Evolutionary conservation across 371 early-diverging fungal genomes (phyloP), one percentile per base, ranked within the genome.

Genomic region (Mortierella sp.): DNA sequence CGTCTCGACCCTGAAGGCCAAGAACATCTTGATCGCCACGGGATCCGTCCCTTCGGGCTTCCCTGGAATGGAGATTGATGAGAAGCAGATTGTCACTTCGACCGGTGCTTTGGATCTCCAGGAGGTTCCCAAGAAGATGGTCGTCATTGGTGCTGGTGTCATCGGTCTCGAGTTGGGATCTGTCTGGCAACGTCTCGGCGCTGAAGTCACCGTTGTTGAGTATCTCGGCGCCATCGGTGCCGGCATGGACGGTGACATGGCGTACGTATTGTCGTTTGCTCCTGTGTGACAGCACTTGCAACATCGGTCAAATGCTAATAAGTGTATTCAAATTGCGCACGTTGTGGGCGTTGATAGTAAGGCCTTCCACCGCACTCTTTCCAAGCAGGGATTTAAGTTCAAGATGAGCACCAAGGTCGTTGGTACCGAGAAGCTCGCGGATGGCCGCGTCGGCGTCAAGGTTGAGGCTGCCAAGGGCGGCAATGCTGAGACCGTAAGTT

Each of bases 81-180:
- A 98, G 84, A 92, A 95, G 87, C 88, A 89, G 82, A 96, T 99
- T 64, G 94, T 99, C 48, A 94, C 95, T 50, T 97, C 98, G 23
- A 99, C 99, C 34, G 99, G 98, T 70, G 99, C 98, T 27, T 90
- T 99, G 64, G 91, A 95, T 19, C 87, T 98, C 51, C 83, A 90
- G 70, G 87, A 95, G 81, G 93, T 98, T 21, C 98, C 98, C 67
- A 92, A 97, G 86, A 96, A 95, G 88, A 93, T 99, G 95, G 89
- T 97, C 44, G 97, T 99, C 56, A 98, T 99, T 80, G 99, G 99
- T 72, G 99, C 95, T 65, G 99, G 99, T 85, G 97, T 98, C 67
- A 99, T 99, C 84, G 99, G 98, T 63, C 92, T 98, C 49, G 99
- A 99, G 84, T 87, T 97, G 60, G 99, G 99, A 49, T 98, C 98